phyloP scores from a whole-genome alignment of 2,329 filamentous ascomycete species.

The Conoideocrella luteorostrata region DNA sequence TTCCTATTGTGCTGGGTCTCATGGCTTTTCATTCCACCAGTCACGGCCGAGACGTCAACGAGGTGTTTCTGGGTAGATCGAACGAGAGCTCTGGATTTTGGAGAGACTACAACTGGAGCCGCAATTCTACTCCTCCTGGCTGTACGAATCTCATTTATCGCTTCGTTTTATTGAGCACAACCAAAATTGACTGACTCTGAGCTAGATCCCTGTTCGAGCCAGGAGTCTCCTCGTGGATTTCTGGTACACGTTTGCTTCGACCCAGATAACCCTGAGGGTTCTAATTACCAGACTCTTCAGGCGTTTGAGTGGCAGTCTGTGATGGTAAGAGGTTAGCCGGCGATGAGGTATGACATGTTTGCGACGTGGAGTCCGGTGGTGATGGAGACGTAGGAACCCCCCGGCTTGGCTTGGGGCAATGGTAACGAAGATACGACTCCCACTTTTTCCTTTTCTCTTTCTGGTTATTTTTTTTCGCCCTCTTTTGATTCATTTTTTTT shows the following conservation, averaged over 20 bases:
- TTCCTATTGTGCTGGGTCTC: conserved; percentile 32
- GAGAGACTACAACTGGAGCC: conserved; percentile 19
- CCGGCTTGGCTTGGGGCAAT: too few species aligned
- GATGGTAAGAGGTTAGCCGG: conserved; percentile 20
- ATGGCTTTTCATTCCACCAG: conserved; percentile 26
- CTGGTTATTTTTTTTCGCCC: too few species aligned
- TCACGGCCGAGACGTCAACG: background rate
- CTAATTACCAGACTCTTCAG: conserved; percentile 16
- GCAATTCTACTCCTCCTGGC: conserved; percentile 14
- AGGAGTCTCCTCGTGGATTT: conserved; percentile 24
- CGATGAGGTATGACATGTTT: too few species aligned
- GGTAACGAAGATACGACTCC: too few species aligned
- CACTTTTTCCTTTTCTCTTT: background rate
- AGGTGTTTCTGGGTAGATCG: conserved; percentile 8
- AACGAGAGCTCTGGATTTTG: conserved; percentile 16
- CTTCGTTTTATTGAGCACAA: background rate
- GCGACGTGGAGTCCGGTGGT: too few species aligned
- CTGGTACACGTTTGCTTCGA: conserved; percentile 28
- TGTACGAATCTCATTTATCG: conserved; percentile 17
- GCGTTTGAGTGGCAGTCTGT: conserved; percentile 20
- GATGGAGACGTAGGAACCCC: too few species aligned
- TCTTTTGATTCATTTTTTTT: too few species aligned
- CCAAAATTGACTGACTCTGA: background rate
- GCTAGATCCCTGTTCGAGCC: conserved; percentile 18
- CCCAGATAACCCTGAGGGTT: conserved; percentile 20